Base-by-base conservation (phyloP, 2,329 filamentous ascomycete species). In the Exophiala viscosa region DNA sequence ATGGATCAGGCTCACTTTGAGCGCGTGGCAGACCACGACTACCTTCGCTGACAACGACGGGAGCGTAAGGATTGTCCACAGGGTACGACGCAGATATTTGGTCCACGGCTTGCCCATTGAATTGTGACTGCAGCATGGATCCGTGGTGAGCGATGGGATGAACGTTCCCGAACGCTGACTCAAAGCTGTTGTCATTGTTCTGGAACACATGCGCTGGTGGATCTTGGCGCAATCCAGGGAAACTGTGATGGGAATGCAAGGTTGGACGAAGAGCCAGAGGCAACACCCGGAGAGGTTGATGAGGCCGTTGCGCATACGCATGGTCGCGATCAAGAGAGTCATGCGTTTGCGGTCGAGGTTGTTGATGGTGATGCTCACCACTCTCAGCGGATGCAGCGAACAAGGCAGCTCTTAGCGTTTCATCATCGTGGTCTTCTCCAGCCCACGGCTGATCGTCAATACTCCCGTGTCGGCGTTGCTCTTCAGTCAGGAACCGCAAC, bases 241-340 rank as follows among this genome's bases (percentile, higher is more conserved):
- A 55, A 35, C 48, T 51, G 45, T 55, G 52, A 39, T 55, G 48
- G 2, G 47, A 43, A 5, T 51, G 52, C 38, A 55, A 15, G 15
- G 32, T 28, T 11, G 52, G 52, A 10, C 52, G 44, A 13, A 49
- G 36, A 11, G 48, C 17, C 32, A 50, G 34, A 14, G 38, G 52
- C 4, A 38, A 45, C 11, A 28, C 33, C 43, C 52, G 47, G 11
- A 40, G 52, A 20, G 44, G 18, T 38, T 45, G 42, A 31, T 43
- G 43, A 13, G 18, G 43, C 9, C 11, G 32, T 33, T 50, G 32
- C 10, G 38, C 34, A 18, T 34, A 14, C 2, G 20, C 33, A 34
- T 2, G 31, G 28, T 33, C 31, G 5, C 50, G 41, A 17, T 34
- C 28, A 10, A 34, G 46, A 15, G 38, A 46, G 33, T 34, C 39